Evolutionary conservation across 305 asterid species (phyloP), one percentile per base, ranked within the genome.

Genomic region (Fraxinus paxiana): DNA sequence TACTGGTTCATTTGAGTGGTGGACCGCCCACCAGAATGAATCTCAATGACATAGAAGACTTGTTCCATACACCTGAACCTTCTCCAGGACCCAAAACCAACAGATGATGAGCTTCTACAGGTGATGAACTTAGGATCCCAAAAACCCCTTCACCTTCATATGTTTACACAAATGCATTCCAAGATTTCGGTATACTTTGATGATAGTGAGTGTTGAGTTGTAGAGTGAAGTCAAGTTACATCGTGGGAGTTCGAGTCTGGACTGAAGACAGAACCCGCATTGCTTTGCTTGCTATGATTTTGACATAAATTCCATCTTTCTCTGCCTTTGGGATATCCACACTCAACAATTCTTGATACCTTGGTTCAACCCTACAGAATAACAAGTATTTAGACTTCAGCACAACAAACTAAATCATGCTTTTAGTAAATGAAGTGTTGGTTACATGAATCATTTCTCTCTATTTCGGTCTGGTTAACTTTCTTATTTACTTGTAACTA

Each of bases 181-280:
- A 95, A 2, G 96, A 78, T 73, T 86, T 90, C 0, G 94, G 97
- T 84, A 90, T 90, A 75, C 65, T 63, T 81, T 92, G 97, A 73
- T 93, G 94, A 65, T 83, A 75, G 20, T 95, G 87, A 8, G 94
- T 35, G 18, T 80, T 51, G 5, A 92, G 94, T 37, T 87, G 78
- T 15, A 95, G 82, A 4, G 85, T 87, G 90, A 93, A 92, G 77
- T 95, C 98, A 17, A 95, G 88, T 88, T 84, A 95, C 97, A 93
- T 93, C 3, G 98, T 90, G 15, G 98, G 97, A 4, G 98, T 95
- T 79, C 92, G 85, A 0, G 99, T 92, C 82, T 90, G 91, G 28
- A 92, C 97, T 0, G 92, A 92, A 38, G 99, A 95, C 73, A 87
- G 91, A 18, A 90, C 93, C 1, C 99, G 97, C 97, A 95, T 92